A percentile compares a stretch with the other conserved stretches of the same genome.
Evolutionary conservation across 2,329 filamentous ascomycete species (phyloP).

Genomic region (Calonectria ilicicola): DNA sequence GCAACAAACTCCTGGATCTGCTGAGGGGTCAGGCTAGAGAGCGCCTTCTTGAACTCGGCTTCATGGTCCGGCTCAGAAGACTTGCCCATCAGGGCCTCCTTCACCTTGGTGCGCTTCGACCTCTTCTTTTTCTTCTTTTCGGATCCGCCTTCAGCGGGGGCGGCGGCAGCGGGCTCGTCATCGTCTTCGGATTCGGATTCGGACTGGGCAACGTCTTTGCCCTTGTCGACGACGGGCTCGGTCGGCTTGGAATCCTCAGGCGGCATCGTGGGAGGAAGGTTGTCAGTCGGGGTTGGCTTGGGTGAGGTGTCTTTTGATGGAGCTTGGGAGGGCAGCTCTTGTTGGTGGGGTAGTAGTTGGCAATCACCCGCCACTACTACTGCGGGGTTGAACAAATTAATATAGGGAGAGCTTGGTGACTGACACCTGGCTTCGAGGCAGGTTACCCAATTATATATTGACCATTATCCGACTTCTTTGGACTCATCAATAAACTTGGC

Average conservation of each 20-base stretch:
- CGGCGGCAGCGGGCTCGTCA: slow-evolving; percentile 52
- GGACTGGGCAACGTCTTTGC: slow-evolving; percentile 61
- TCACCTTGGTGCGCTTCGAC: slow-evolving; percentile 73
- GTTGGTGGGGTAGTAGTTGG: slow-evolving; percentile 39
- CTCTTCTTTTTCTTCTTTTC: slow-evolving; percentile 74
- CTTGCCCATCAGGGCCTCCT: slow-evolving; percentile 56
- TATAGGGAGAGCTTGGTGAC: background rate
- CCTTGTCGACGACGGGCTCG: slow-evolving; percentile 64
- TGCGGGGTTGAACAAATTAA: slow-evolving; percentile 20
- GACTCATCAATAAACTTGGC: background rate
- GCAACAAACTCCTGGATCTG: slow-evolving; percentile 75
- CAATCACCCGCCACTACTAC: slow-evolving; percentile 5
- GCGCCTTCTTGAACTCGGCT: slow-evolving; percentile 61
- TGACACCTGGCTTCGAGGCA: background rate
- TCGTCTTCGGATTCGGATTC: slow-evolving; percentile 54
- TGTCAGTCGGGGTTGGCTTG: slow-evolving; percentile 22
- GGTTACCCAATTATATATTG: background rate
- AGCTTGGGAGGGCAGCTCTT: slow-evolving; percentile 29
- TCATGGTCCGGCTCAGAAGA: slow-evolving; percentile 46
- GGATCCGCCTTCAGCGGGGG: slow-evolving; percentile 40
- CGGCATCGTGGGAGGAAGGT: slow-evolving; percentile 52
- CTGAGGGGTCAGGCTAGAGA: slow-evolving; percentile 65
- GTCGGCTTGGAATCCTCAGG: slow-evolving; percentile 73
- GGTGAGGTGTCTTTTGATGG: slow-evolving; percentile 1
- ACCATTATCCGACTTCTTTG: background rate